These are phyloP conservation scores for Pistacia integerrima DNA, from an alignment of 345 rosid species.

Conservation along the genomic window DNA sequence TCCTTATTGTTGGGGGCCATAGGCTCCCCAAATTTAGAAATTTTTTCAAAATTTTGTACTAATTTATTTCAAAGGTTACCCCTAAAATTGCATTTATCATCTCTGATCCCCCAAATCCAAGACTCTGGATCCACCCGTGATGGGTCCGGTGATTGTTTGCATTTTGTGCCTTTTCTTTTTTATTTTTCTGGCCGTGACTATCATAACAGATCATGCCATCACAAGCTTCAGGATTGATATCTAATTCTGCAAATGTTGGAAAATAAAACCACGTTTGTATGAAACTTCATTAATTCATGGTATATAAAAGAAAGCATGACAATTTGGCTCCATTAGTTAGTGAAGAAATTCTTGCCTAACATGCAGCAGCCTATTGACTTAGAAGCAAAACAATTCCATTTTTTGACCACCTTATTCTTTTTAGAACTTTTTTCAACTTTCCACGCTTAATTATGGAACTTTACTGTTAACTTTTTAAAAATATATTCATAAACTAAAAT, in stretches of 20 bases:
- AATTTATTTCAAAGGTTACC: too few species aligned
- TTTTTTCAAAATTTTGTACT: too few species aligned
- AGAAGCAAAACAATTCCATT: not conserved
- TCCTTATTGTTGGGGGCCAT: too few species aligned
- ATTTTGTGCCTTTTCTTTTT: not conserved
- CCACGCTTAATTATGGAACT: not conserved
- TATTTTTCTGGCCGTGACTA: not conserved
- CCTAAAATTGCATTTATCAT: too few species aligned
- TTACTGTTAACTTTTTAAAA: not conserved
- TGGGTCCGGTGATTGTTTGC: not conserved
- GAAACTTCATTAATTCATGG: not conserved
- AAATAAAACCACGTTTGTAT: not conserved
- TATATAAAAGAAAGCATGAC: not conserved
- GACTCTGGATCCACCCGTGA: too few species aligned
- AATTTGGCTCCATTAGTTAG: not conserved
- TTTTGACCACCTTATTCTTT: not conserved
- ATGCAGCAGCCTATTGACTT: not conserved
- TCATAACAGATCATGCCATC: not conserved
- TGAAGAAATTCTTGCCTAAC: not conserved
- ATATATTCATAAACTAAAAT: conserved; percentile 4
- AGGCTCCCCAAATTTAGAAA: too few species aligned
- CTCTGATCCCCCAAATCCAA: too few species aligned
- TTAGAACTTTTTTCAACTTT: not conserved
- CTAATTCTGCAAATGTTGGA: not conserved
- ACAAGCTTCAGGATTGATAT: not conserved